These are phyloP conservation scores for Nothophytophthora sp. DNA, from an alignment of 352 stramenopile genomes.

Conservation along the genomic window DNA sequence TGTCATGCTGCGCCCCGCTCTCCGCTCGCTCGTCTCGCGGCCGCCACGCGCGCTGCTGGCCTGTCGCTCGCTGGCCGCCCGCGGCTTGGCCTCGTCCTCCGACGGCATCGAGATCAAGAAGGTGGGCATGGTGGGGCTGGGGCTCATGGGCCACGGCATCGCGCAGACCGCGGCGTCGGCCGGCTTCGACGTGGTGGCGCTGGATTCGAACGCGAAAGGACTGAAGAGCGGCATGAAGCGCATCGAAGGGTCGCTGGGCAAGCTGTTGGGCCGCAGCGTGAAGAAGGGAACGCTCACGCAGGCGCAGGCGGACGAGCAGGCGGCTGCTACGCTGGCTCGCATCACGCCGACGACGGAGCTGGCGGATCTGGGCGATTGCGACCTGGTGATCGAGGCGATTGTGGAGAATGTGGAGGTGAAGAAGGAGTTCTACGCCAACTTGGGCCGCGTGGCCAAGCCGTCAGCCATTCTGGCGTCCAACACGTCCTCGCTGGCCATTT, in stretches of 20 bases:
- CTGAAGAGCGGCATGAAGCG: constrained; percentile 88
- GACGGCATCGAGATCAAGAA: constrained; percentile 64
- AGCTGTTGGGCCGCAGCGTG: constrained; percentile 83
- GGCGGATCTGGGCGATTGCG: constrained; percentile 86
- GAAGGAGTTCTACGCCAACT: constrained; percentile 92
- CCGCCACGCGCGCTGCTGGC: constrained; percentile 17
- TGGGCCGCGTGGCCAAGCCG: constrained; percentile 90
- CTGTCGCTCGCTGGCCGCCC: not conserved
- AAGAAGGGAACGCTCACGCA: constrained; percentile 89
- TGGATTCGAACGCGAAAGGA: constrained; percentile 74
- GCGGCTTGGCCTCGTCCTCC: constrained; percentile 27
- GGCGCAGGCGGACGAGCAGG: constrained; percentile 69
- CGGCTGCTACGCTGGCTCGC: constrained; percentile 62
- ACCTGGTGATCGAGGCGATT: constrained; percentile 98
- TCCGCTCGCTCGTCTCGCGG: constrained; percentile 5
- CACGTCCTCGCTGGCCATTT: constrained; percentile 94
- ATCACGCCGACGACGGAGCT: constrained; percentile 93
- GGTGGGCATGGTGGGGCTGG: constrained; percentile 95
- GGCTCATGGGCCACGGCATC: constrained; percentile 98
- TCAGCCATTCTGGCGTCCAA: constrained; percentile 97
- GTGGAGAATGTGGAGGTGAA: constrained; percentile 97
- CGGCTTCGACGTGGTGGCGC: constrained; percentile 83
- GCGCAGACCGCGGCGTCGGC: constrained; percentile 91
- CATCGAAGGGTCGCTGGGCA: constrained; percentile 92
- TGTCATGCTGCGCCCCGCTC: constrained; percentile 5